phyloP scores from a whole-genome alignment of 2,329 filamentous ascomycete genomes.

The Neurospora crassa region DNA sequence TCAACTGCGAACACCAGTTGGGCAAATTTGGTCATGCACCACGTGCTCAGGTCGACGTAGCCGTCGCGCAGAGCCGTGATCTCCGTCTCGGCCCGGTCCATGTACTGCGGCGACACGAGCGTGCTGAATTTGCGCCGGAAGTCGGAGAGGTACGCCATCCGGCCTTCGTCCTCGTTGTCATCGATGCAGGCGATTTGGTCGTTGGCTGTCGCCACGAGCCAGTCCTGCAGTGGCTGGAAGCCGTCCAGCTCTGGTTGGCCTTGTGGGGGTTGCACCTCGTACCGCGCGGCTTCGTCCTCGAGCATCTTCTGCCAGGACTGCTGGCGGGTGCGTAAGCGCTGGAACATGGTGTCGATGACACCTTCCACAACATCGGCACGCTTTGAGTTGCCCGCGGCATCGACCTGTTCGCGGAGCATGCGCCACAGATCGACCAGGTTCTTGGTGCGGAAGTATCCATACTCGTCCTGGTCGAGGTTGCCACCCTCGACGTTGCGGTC shows the following conservation, averaged over 20 bases:
- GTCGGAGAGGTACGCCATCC: slow-evolving; percentile 72
- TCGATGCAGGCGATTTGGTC: slow-evolving; percentile 98
- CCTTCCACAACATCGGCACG: slow-evolving; percentile 88
- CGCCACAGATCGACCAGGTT: slow-evolving; percentile 93
- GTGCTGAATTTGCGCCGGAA: slow-evolving; percentile 79
- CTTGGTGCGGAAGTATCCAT: slow-evolving; percentile 85
- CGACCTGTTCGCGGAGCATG: slow-evolving; percentile 89
- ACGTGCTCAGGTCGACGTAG: slow-evolving; percentile 90
- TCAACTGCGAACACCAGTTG: slow-evolving; percentile 83
- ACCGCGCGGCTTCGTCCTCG: slow-evolving; percentile 72
- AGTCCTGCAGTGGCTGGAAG: slow-evolving; percentile 80
- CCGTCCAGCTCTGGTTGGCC: slow-evolving; percentile 49
- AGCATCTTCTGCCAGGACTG: slow-evolving; percentile 79
- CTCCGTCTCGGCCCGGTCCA: slow-evolving; percentile 64
- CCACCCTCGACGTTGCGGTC: slow-evolving; percentile 63
- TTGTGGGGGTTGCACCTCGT: slow-evolving; percentile 36
- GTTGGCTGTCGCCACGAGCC: slow-evolving; percentile 93
- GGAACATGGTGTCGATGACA: slow-evolving; percentile 92
- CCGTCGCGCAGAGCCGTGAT: slow-evolving; percentile 71
- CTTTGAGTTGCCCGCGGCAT: slow-evolving; percentile 74
- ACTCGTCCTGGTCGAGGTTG: slow-evolving; percentile 77
- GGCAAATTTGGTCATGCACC: slow-evolving; percentile 83
- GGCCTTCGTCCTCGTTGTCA: slow-evolving; percentile 68
- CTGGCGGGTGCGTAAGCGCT: slow-evolving; percentile 73
- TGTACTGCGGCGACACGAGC: slow-evolving; percentile 70